Base-by-base conservation (phyloP, 768 basidiomycete genomes). In the Russula earlei region DNA sequence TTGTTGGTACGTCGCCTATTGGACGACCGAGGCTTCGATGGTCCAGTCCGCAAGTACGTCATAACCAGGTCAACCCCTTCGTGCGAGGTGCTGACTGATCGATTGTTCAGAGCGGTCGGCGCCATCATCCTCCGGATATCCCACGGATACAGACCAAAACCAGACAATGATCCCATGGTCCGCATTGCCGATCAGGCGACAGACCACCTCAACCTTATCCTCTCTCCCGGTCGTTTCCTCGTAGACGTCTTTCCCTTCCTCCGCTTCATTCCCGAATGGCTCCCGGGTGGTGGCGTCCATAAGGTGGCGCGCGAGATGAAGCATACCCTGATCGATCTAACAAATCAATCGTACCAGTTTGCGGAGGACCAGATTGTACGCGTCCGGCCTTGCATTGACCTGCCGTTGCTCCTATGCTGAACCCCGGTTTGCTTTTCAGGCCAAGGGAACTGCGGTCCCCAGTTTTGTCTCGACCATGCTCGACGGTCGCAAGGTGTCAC, bases 281-380 rank as follows among this genome's bases (percentile, higher is more conserved):
- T 62, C 53, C 64, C 64, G 7, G 64, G 64, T 20, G 64, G 61
- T 11, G 52, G 64, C 17, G 64, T 65, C 55, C 64, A 63, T 34
- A 52, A 55, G 27, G 51, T 46, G n/a, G 64, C 64, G 3, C 50
- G 55, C 33, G 62, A 62, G 44, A 62, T 55, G 58, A 49, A 59
- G 11, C 52, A 62, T n/a, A 61, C 62, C 10, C 42, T 62, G 2
- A 22, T 52, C 22, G 59, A 61, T 9, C 27, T 62, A 36, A 57
- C 59, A 1, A 55, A 62, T 6, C 50, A 55, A 27, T 62, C 61
- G 3, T 62, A 56, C 40, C 49, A 55, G 31, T 62, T 56, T 8
- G 61, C 54, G 12, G 40, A 52, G 11, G 54, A 62, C 19, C 59
- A 62, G 48, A 61, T 62, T 47, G 61, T 60, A 11, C 12, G 61